phyloP scores from a whole-genome alignment of 2,329 filamentous ascomycete species.

The Drechmeria coniospora region DNA sequence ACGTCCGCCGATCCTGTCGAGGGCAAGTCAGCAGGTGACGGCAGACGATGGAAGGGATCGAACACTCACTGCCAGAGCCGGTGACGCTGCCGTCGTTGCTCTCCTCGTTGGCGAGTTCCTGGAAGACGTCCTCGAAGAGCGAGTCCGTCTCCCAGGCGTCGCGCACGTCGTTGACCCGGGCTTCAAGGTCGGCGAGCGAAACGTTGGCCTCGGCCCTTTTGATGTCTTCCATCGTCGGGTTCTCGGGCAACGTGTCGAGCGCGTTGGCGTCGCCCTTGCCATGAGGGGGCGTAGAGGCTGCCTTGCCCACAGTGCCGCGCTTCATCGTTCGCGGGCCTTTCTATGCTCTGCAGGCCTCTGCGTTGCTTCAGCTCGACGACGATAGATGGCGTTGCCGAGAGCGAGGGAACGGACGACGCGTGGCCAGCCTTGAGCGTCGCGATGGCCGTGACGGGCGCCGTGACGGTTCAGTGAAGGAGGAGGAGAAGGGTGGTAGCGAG shows the following conservation, averaged over 20 bases:
- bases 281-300: constrained; percentile 12
- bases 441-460: too few species aligned
- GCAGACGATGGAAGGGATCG: neutral
- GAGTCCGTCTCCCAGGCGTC: constrained; percentile 50
- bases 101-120: constrained; percentile 39
- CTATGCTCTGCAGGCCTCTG: too few species aligned
- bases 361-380: too few species aligned
- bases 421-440: too few species aligned
- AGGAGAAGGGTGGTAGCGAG: too few species aligned
- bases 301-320: constrained; percentile 11
- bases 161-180: constrained; percentile 33
- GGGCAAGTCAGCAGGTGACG: neutral
- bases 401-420: too few species aligned
- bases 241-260: constrained; percentile 17
- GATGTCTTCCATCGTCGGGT: constrained; percentile 19
- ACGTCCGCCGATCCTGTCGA: constrained; percentile 26
- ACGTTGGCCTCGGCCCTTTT: constrained; percentile 20
- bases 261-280: constrained; percentile 20
- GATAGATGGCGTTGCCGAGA: too few species aligned
- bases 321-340: too few species aligned
- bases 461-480: too few species aligned
- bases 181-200: constrained; percentile 30
- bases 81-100: constrained; percentile 32
- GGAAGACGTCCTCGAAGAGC: constrained; percentile 46
- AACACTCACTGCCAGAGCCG: constrained; percentile 26